Percentiles rank a stretch among this genome's conserved stretches.
Evolutionary conservation across 129 eudicot species (phyloP).

Genomic region (Chrysanthemum makinoi): DNA sequence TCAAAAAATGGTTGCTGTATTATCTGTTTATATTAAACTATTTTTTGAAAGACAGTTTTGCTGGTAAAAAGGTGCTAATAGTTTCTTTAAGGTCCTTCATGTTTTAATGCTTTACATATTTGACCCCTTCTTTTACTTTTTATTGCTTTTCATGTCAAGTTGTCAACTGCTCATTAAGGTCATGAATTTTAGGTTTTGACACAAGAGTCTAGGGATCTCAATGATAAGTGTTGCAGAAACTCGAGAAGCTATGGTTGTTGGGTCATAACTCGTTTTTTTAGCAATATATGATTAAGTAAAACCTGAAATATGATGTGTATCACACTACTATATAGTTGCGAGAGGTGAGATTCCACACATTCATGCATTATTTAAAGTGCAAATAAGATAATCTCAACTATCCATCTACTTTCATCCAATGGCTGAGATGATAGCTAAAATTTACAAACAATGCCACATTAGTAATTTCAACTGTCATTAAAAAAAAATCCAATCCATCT

Average conservation of each 20-base stretch:
- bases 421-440: too few relatives aligned
- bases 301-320: too few relatives aligned
- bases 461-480: too few relatives aligned
- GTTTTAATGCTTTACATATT: constrained; percentile 11
- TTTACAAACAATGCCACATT: too few relatives aligned
- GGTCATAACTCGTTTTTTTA: too few relatives aligned
- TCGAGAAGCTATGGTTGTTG: background rate
- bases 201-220: background rate
- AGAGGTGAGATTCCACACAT: too few relatives aligned
- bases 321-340: too few relatives aligned
- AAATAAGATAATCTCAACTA: too few relatives aligned
- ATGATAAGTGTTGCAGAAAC: background rate
- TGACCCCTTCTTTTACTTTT: constrained; percentile 18
- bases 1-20: constrained; percentile 11
- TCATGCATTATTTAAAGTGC: too few relatives aligned
- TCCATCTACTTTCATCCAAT: too few relatives aligned
- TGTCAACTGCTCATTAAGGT: constrained; percentile 27
- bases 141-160: constrained; percentile 29
- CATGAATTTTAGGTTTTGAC: constrained; percentile 3
- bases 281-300: too few relatives aligned
- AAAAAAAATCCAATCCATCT: too few relatives aligned
- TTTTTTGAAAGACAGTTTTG: constrained; percentile 38
- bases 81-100: constrained; percentile 17
- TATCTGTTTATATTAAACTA: constrained; percentile 16
- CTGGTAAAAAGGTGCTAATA: constrained; percentile 40